Base-by-base conservation (phyloP, 257 asterid species). In the Mitragyna speciosa region DNA sequence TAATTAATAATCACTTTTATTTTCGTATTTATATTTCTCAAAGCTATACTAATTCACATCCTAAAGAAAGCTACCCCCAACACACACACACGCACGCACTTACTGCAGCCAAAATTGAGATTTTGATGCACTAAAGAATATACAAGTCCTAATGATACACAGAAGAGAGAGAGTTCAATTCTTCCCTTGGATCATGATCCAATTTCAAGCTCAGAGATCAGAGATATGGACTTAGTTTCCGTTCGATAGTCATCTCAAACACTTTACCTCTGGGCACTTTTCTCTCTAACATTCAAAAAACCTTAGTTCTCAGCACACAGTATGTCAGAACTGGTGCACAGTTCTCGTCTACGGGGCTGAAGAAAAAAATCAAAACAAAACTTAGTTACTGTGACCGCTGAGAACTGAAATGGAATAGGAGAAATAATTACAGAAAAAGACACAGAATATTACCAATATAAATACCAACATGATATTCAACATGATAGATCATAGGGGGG, bases 91-190 rank as follows among this genome's bases (percentile, higher is more conserved):
- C n/a, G 76, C 47, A 77, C 73, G 39, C 24, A 45, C 70, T 74
- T 36, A 75, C 83, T 80, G 58, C 83, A 83, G n/a, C n/a, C 88
- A 85, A 83, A 85, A 85, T 79, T 80, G 84, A 82, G 76, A 76
- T 54, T 33, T 17, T 41, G n/a, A 85, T 66, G 47, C 78, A 76
- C 36, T 24, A 24, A 61, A n/a, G 72, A 48, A 41, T 61, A 48
- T 43, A 49, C 76, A 66, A 19, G 75, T n/a, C 68, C 64, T 28
- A 31, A 58, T 69, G 74, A 67, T 28, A 43, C 17, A 30, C 11
- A 19, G n/a, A 54, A 7, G 47, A 51, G 49, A 36, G 68, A n/a
- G 67, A 66, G 47, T 61, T 49, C n/a, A 67, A 31, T 79, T 70
- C 75, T 30, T 24, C 52, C 72, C 45, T 64, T 14, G 67, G 49